These are phyloP conservation scores for Leishmania arabica DNA, from an alignment of 208 protist species.

Conservation along the genomic window DNA sequence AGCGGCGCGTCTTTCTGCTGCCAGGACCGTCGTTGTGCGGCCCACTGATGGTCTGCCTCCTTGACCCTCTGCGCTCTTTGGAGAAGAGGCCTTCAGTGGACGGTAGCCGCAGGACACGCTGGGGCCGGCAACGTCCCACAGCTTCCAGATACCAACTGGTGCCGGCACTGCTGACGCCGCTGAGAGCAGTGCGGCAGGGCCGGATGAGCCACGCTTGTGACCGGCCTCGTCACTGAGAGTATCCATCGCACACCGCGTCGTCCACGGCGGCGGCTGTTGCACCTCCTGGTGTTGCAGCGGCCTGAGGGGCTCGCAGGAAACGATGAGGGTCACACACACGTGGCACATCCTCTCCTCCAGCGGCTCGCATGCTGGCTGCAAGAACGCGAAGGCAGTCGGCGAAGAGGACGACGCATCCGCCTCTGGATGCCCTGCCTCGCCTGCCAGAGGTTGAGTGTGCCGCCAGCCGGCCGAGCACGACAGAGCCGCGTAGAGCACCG, in stretches of 20 bases:
- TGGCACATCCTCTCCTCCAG: constrained; percentile 26
- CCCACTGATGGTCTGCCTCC: not conserved
- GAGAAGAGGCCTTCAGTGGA: not conserved
- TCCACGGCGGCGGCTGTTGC: not conserved
- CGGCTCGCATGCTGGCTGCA: constrained; percentile 13
- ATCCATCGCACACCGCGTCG: no score
- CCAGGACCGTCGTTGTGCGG: not conserved
- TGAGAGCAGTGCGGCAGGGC: not conserved
- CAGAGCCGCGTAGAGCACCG: constrained; percentile 29
- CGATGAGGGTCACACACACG: constrained; percentile 27
- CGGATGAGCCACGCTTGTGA: not conserved
- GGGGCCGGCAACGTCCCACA: constrained; percentile 39
- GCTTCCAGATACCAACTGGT: constrained; percentile 30
- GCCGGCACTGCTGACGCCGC: not conserved
- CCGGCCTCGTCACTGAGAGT: not conserved
- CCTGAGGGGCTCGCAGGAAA: constrained; percentile 2
- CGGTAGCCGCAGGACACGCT: constrained; percentile 27
- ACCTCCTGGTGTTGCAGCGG: not conserved
- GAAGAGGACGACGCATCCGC: not conserved
- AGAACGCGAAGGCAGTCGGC: not conserved
- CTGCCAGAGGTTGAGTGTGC: not conserved
- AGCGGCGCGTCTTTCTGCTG: not conserved
- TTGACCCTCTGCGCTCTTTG: not conserved
- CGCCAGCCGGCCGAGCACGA: constrained; percentile 27
- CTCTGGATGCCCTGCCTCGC: not conserved